These are phyloP conservation scores for Alternaria novae-zelandiae DNA, from an alignment of 2,329 filamentous ascomycete genomes.

Conservation along the genomic window DNA sequence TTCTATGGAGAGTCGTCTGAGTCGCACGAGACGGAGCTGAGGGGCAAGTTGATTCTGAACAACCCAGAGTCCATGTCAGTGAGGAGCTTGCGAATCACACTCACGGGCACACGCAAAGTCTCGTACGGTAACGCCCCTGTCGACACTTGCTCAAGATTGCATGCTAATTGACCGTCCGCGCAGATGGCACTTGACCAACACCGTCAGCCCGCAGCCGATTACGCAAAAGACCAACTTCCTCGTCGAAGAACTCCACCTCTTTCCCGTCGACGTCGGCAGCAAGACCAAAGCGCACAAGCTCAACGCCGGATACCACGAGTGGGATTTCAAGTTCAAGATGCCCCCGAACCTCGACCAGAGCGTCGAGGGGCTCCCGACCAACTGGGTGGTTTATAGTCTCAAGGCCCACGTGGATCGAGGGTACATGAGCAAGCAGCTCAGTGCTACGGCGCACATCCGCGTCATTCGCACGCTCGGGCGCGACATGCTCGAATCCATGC, in stretches of 20 bases:
- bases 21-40: conserved; percentile 53
- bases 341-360: conserved; percentile 71
- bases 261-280: conserved; percentile 48
- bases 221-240: conserved; percentile 56
- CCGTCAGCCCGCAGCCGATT: conserved; percentile 51
- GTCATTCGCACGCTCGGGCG: conserved; percentile 57
- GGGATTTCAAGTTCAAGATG: conserved; percentile 58
- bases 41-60: conserved; percentile 55
- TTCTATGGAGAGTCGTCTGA: conserved; percentile 58
- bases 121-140: conserved; percentile 40
- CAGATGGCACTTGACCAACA: conserved; percentile 48
- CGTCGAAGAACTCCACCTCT: conserved; percentile 53
- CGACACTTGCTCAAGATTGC: background rate
- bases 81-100: conserved; percentile 53
- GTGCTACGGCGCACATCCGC: conserved; percentile 70
- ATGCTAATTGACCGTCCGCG: conserved; percentile 17
- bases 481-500: conserved; percentile 73
- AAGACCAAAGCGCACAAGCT: conserved; percentile 55
- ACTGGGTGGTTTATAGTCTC: conserved; percentile 86
- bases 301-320: conserved; percentile 57
- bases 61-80: conserved; percentile 57
- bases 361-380: conserved; percentile 85
- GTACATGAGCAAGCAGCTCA: conserved; percentile 86
- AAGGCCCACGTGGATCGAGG: conserved; percentile 88
- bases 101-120: conserved; percentile 58